A percentile compares a stretch with the other conserved stretches of the same genome.
Evolutionary conservation across 169 alveolate genomes (phyloP).

Genomic region (Besnoitia besnoiti): DNA sequence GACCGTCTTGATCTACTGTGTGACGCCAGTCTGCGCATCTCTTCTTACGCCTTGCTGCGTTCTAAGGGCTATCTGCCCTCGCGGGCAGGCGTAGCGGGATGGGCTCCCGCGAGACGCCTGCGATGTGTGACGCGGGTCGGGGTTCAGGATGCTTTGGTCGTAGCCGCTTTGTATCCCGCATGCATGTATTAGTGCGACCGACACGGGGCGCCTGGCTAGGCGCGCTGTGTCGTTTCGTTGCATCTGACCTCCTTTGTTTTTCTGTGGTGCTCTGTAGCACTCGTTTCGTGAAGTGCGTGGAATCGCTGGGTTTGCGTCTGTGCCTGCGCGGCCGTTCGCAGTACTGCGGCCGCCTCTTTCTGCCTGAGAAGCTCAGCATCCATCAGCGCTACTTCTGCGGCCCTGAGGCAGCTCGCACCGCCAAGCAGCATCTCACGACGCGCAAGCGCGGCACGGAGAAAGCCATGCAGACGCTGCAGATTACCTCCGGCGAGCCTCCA

Average conservation of each 20-base stretch:
- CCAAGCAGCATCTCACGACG: slow-evolving; percentile 84
- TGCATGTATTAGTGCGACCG: too few relatives aligned
- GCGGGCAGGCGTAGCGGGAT: too few relatives aligned
- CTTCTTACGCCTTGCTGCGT: too few relatives aligned
- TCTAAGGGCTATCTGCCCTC: too few relatives aligned
- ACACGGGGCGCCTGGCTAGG: too few relatives aligned
- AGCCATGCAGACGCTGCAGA: slow-evolving; percentile 81
- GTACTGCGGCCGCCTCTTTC: slow-evolving; percentile 87
- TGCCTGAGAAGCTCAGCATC: slow-evolving; percentile 79
- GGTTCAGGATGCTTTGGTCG: too few relatives aligned
- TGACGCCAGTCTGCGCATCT: too few relatives aligned
- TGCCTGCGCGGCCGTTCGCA: slow-evolving; percentile 40
- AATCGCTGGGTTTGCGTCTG: background rate
- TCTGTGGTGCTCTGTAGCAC: background rate
- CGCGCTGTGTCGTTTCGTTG: background rate
- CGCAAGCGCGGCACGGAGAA: slow-evolving; percentile 76
- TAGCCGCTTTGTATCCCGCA: too few relatives aligned
- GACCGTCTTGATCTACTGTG: too few relatives aligned
- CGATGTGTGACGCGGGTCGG: too few relatives aligned
- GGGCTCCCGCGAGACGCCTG: too few relatives aligned
- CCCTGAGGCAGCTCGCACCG: slow-evolving; percentile 89
- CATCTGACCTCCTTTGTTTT: background rate
- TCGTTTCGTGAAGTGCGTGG: background rate
- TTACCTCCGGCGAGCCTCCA: slow-evolving; percentile 63
- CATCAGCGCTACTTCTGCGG: slow-evolving; percentile 92